phyloP scores from a whole-genome alignment of 352 stramenopile species.

The Globisporangium solare region DNA sequence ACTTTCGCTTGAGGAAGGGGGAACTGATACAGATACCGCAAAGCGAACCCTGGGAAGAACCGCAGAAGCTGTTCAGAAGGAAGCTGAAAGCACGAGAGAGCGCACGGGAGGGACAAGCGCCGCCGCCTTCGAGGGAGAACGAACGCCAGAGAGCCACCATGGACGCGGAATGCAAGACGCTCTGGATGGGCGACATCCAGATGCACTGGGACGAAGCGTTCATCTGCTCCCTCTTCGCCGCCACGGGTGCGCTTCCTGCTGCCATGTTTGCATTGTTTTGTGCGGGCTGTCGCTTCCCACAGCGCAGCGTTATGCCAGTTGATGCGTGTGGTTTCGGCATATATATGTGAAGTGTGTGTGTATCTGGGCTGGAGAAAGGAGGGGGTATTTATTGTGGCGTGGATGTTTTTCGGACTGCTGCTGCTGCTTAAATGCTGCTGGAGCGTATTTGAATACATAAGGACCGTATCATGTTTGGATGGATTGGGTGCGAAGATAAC shows the following conservation, averaged over 20 bases:
- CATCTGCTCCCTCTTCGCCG: conserved; percentile 79
- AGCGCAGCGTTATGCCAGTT: no score
- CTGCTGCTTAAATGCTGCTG: not conserved
- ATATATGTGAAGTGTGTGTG: conserved; percentile 5
- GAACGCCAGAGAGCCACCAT: conserved; percentile 12
- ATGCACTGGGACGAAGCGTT: conserved; percentile 89
- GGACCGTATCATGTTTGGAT: not conserved
- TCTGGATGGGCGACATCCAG: conserved; percentile 90
- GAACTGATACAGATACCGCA: not conserved
- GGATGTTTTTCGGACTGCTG: not conserved
- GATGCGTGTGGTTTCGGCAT: not conserved
- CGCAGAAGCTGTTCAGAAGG: conserved; percentile 7
- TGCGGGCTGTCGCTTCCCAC: no score
- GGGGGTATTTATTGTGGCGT: not conserved
- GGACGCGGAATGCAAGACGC: conserved; percentile 74
- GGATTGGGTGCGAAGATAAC: not conserved
- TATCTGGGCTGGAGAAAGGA: conserved; percentile 3
- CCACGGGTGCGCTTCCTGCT: conserved; percentile 38
- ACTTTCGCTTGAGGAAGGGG: conserved; percentile 6
- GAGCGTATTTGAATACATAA: not conserved
- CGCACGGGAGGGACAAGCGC: conserved; percentile 11
- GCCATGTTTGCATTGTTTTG: not conserved
- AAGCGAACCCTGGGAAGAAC: not conserved
- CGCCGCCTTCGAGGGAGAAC: not conserved
- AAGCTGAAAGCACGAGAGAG: conserved; percentile 13